phyloP scores from a whole-genome alignment of 345 rosid species.

The Syzygium aromaticum region DNA sequence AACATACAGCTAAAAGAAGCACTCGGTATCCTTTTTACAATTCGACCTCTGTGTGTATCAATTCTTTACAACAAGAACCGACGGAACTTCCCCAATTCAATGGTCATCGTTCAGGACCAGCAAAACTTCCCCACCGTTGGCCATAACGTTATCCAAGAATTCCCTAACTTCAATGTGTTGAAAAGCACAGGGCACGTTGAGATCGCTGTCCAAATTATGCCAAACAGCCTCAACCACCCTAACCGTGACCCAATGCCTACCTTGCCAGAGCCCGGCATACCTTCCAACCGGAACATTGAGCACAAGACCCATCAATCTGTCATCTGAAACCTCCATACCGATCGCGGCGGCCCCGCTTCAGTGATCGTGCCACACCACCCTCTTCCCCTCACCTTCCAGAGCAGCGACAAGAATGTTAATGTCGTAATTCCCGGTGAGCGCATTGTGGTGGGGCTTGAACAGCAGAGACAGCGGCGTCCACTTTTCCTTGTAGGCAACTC shows the following conservation, averaged over 20 bases:
- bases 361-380: conserved; percentile 73
- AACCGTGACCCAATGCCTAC: conserved; percentile 84
- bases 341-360: conserved; percentile 50
- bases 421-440: conserved; percentile 77
- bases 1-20: neutral
- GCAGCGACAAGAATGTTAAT: conserved; percentile 72
- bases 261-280: conserved; percentile 72
- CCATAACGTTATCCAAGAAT: conserved; percentile 46
- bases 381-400: conserved; percentile 55
- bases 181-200: conserved; percentile 31
- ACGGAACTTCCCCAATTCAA: conserved; percentile 6
- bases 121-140: conserved; percentile 56
- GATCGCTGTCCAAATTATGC: conserved; percentile 92
- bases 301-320: conserved; percentile 55
- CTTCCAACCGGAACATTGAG: conserved; percentile 64
- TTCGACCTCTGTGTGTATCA: neutral
- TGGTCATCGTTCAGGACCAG: conserved; percentile 42
- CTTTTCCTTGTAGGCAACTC: conserved; percentile 9
- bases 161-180: conserved; percentile 32
- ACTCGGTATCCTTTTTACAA: neutral
- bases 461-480: conserved; percentile 70
- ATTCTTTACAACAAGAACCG: neutral
- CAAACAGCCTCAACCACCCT: conserved; percentile 65
- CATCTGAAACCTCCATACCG: conserved; percentile 34
- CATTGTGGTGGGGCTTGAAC: conserved; percentile 76